Evolutionary conservation across 2,329 filamentous ascomycete genomes (phyloP), one percentile per base, ranked within the genome.

Genomic region (Aspergillus ochraceus): DNA sequence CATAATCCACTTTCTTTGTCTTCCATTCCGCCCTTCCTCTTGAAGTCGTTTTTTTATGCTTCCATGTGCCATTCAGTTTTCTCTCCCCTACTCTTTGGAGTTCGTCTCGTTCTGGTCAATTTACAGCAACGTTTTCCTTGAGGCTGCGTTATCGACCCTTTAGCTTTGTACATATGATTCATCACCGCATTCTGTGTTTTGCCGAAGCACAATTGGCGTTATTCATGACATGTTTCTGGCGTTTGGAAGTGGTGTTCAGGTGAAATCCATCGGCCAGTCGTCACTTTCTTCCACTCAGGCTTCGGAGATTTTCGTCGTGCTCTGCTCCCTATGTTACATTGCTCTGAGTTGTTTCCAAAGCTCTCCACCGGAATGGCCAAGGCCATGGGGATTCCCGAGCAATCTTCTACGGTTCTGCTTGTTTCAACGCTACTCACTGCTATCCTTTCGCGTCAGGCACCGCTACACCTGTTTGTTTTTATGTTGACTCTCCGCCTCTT

Each of bases 161-260:
- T 61, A 14, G 57, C 62, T 32, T 24, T 61, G 55, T 61, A 61
- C 52, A 58, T 61, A 61, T 24, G 19, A 47, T 47, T 49, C 45
- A 36, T n/a, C 24, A 8, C 32, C 54, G 52, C 51, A 39, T 60
- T 22, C 26, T 50, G 39, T 39, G 22, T 24, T 57, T 36, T 52
- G 47, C 22, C 29, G 24, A 10, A 58, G 50, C 55, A 58, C 47
- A 22, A 29, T 17, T 9, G 52, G 26, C 49, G 59, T 52, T 49
- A 49, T 58, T 58, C 39, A 30, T 58, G 36, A 39, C 49, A 51
- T 53, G 30, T 50, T 42, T 52, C 24, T 39, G 52, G 52, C 52
- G 59, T 55, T 58, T 36, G 24, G 29, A 36, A 52, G 47, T 60
- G 39, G 47, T n/a, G 46, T 58, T 52, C 46, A 11, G 39, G 6